Base-by-base conservation (phyloP, 148 eudicot genomes). In the Dianthus caryophyllus region DNA sequence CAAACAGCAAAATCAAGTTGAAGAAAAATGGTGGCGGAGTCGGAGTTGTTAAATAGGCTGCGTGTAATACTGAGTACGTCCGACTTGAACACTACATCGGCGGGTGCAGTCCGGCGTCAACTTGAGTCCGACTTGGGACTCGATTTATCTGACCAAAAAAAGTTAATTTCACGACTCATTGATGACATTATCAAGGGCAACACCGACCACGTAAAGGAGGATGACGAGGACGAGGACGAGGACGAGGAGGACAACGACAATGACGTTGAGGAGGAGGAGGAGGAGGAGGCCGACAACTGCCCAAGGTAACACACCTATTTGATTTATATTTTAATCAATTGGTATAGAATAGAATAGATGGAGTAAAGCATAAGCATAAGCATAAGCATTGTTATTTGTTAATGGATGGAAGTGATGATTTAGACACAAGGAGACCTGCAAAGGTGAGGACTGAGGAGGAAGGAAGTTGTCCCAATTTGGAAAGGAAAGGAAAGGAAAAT, bases 1-100 rank as follows among this genome's bases (percentile, higher is more conserved):
- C n/a, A n/a, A 33, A 33, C 38, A 33, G 38, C n/a, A n/a, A n/a
- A n/a, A n/a, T n/a, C n/a, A n/a, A n/a, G n/a, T n/a, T n/a, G n/a
- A n/a, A n/a, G n/a, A 4, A 30, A 64, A 64, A 84, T 82, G 86
- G 84, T 76, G 20, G 64, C 79, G n/a, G 89, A 83, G 16, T 52
- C 78, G 64, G 86, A 78, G 43, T 75, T 85, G 0, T 69, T 78
- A 1, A 17, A 25, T 13, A 77, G 84, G 52, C 78, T 85, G 58
- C 84, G 75, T 2, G 80, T 80, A 61, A 77, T 85, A 17, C 63
- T 85, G 17, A 66, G 61, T 12, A 59, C 79, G 15, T 78, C 87
- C 36, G 89, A 85, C 77, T 77, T 85, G 22, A 56, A 85, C 36
- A 78, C 83, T 33, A 77, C 89, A 61, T 76, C 89, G 30, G 64